These are phyloP conservation scores for Solanum corneliomulleri DNA, from an alignment of 257 asterid species.

Conservation along the genomic window DNA sequence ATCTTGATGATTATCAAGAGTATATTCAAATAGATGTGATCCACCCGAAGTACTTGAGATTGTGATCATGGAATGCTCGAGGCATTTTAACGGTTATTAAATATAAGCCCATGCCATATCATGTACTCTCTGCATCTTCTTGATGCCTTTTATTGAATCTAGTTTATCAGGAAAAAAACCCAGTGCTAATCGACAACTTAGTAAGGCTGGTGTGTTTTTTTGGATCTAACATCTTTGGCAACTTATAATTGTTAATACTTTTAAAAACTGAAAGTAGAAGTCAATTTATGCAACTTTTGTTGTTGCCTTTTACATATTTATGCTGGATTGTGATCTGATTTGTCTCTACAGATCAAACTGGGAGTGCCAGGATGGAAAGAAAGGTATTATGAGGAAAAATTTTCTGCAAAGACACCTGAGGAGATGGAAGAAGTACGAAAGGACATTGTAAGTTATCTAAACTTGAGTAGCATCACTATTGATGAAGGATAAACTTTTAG, in stretches of 20 bases:
- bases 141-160: background rate
- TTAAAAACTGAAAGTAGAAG: background rate
- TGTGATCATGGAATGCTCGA: background rate
- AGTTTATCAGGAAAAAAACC: background rate
- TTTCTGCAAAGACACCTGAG: constrained; percentile 63
- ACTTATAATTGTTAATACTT: background rate
- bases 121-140: background rate
- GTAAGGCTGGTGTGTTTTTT: background rate
- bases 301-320: background rate
- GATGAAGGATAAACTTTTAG: background rate
- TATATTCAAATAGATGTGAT: background rate
- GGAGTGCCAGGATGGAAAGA: constrained; percentile 96
- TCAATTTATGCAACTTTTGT: background rate
- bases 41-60: background rate
- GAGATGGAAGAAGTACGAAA: constrained; percentile 72
- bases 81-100: background rate
- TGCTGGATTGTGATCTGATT: background rate
- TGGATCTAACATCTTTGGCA: background rate
- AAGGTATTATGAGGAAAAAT: constrained; percentile 88
- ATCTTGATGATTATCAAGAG: background rate
- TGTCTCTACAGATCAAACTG: constrained; percentile 52
- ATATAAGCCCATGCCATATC: background rate
- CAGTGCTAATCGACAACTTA: background rate
- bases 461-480: background rate
- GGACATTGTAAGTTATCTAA: constrained; percentile 65